Conservation (phyloP, 352 stramenopile genomes). For the Pseudoperonospora humuli region DNA sequence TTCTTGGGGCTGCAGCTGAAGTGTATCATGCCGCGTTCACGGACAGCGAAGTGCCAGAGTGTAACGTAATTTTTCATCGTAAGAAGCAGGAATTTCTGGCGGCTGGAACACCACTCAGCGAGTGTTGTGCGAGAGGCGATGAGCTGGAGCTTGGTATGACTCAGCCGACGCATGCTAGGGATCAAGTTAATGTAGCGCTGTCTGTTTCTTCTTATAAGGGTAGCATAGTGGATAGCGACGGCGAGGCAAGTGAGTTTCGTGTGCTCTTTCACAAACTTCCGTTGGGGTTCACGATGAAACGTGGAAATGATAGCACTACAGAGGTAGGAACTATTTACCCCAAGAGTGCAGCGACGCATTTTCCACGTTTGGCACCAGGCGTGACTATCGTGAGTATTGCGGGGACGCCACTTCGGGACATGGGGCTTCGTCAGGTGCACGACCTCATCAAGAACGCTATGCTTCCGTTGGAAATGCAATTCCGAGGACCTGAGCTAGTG, state of each 20-base stretch:
- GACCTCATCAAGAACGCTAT: constrained; percentile 72
- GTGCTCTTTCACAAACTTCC: constrained; percentile 81
- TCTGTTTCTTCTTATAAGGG: constrained; percentile 18
- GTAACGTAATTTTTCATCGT: constrained; percentile 63
- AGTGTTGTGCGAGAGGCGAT: constrained; percentile 45
- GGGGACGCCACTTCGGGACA: constrained; percentile 38
- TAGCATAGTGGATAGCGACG: constrained; percentile 20
- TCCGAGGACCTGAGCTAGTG: constrained; percentile 28
- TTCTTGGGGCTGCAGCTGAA: constrained; percentile 54
- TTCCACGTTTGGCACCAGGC: constrained; percentile 57
- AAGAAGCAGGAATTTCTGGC: constrained; percentile 47
- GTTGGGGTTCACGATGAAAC: constrained; percentile 81
- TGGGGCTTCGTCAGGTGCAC: constrained; percentile 78
- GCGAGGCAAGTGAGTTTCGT: constrained; percentile 46
- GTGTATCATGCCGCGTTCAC: constrained; percentile 54
- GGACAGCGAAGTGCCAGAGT: constrained; percentile 62
- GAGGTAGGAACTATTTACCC: constrained; percentile 83
- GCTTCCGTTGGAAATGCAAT: constrained; percentile 62
- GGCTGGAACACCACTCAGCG: constrained; percentile 37
- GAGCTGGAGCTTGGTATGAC: constrained; percentile 59
- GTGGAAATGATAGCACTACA: constrained; percentile 51
- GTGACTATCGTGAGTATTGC: constrained; percentile 71
- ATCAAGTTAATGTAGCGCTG: background rate
- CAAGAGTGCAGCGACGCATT: constrained; percentile 67
- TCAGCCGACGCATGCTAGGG: constrained; percentile 10